Evolutionary conservation across 1,284 basidiomycete species (phyloP).

Genomic region (Rhodotorula sp.): DNA sequence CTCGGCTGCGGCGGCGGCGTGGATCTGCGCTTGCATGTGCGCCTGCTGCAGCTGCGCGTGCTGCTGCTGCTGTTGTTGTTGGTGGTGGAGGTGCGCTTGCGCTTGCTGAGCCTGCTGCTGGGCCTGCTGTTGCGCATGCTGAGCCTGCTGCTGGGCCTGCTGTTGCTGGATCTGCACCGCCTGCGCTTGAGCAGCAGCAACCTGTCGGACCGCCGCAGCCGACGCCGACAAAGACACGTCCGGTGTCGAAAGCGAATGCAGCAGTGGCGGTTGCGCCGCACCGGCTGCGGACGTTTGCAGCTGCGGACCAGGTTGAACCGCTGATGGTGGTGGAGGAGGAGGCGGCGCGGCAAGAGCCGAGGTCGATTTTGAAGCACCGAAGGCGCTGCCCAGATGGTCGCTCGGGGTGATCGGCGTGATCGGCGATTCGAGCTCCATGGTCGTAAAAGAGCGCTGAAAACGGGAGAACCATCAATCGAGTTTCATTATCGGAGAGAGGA

Average conservation of each 20-base stretch:
- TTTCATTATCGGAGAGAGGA: neutral
- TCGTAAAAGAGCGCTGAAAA: slow-evolving; percentile 17
- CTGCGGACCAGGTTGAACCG: neutral
- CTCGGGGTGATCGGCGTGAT: slow-evolving; percentile 16
- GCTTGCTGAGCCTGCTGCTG: slow-evolving; percentile 5
- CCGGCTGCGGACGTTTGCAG: too few relatives aligned
- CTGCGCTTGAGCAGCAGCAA: slow-evolving; percentile 16
- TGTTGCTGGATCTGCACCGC: slow-evolving; percentile 6
- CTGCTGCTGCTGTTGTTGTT: neutral
- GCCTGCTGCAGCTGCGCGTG: slow-evolving; percentile 21
- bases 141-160: slow-evolving; percentile 18
- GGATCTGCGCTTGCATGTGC: slow-evolving; percentile 21
- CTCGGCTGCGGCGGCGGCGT: slow-evolving; percentile 5
- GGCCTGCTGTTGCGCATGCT: slow-evolving; percentile 19
- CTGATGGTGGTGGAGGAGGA: neutral
- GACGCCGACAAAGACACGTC: slow-evolving; percentile 20
- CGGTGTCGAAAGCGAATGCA: slow-evolving; percentile 32
- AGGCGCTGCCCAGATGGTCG: slow-evolving; percentile 1
- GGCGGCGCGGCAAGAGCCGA: neutral
- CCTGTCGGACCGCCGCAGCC: slow-evolving; percentile 19
- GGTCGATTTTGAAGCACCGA: neutral
- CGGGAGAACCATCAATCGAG: neutral
- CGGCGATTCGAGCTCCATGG: slow-evolving; percentile 40
- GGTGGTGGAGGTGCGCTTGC: slow-evolving; percentile 8
- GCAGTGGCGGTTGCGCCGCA: slow-evolving; percentile 21